These are phyloP conservation scores for Murraya koenigii DNA, from an alignment of 345 rosid species.

Conservation along the genomic window DNA sequence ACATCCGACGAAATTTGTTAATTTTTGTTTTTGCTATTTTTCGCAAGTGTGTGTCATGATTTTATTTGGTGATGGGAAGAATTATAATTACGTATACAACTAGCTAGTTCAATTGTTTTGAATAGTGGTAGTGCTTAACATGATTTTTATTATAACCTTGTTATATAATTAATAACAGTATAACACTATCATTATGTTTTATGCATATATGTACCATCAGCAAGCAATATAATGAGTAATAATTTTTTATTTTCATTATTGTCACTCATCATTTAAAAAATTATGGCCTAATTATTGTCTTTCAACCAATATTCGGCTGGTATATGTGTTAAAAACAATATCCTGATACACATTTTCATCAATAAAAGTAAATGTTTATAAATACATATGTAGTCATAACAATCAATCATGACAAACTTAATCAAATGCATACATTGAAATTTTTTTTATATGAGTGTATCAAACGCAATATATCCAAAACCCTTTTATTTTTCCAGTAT, in stretches of 20 bases:
- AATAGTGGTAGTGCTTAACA: neutral
- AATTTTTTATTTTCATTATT: neutral
- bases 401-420: too few species aligned
- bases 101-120: neutral
- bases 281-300: neutral
- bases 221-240: conserved; percentile 3
- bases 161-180: conserved; percentile 14
- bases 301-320: too few species aligned
- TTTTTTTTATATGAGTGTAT: too few species aligned
- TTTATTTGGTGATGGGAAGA: neutral
- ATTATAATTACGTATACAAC: neutral
- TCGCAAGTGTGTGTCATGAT: neutral
- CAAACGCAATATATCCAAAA: too few species aligned
- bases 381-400: too few species aligned
- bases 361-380: too few species aligned
- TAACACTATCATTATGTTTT: conserved; percentile 11
- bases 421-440: too few species aligned
- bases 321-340: too few species aligned
- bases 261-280: neutral
- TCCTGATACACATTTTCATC: too few species aligned
- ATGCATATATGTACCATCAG: neutral
- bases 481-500: too few species aligned
- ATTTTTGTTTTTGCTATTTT: too few species aligned
- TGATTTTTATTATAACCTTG: conserved; percentile 10
- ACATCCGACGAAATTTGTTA: neutral